phyloP scores from a whole-genome alignment of 176 grass and related monocot genomes.

The Triticum timopheevii region DNA sequence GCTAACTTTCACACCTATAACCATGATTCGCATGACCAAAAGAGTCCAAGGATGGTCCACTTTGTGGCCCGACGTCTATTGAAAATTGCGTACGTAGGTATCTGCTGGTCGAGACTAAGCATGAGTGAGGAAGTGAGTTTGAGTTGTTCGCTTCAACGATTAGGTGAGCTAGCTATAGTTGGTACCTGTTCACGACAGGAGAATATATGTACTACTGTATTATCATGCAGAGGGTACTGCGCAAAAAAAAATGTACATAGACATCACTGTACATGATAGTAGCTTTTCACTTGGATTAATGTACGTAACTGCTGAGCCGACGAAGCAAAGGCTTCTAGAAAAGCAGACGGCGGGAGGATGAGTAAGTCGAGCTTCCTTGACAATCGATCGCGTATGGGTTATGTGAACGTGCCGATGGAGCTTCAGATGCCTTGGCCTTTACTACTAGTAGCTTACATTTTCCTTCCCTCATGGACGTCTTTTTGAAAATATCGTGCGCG shows the following conservation, averaged over 20 bases:
- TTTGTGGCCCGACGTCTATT: neutral
- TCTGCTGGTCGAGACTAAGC: neutral
- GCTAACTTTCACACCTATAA: neutral
- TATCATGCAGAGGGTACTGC: too few species aligned
- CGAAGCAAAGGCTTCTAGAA: conserved; percentile 31
- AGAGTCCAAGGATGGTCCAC: neutral
- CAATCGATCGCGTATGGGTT: neutral
- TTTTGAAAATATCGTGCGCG: conserved; percentile 4
- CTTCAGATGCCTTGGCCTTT: conserved; percentile 35
- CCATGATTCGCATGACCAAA: neutral
- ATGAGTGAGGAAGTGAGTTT: neutral
- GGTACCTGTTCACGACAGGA: neutral
- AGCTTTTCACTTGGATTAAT: neutral
- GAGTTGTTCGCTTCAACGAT: neutral
- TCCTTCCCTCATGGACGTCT: conserved; percentile 19
- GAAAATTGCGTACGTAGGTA: neutral
- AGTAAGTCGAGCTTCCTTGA: neutral
- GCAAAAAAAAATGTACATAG: neutral
- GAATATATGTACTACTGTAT: neutral
- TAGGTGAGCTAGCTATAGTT: conserved; percentile 2
- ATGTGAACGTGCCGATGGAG: conserved; percentile 41
- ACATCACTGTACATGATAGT: neutral
- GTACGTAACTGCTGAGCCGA: neutral
- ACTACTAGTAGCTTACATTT: neutral
- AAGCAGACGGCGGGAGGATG: neutral